Percentiles rank a stretch among this genome's conserved stretches.
Conservation (phyloP, 1,139 yeast species). For the Geotrichum bryndzae region DNA sequence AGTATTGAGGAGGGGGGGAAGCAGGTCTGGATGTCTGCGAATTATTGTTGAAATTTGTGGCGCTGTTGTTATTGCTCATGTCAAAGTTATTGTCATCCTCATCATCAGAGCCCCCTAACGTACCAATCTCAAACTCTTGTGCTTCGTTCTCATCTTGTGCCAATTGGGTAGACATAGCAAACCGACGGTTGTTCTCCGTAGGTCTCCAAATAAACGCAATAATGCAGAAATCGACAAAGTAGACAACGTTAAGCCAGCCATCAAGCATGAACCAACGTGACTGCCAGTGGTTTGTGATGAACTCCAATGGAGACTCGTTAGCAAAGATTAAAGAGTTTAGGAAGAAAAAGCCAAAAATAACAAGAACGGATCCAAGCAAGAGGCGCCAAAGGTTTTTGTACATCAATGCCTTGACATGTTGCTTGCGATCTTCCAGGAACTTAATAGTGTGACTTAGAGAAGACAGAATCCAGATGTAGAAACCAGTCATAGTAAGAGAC, state of each 20-base stretch:
- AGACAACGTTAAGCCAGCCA: slow-evolving; percentile 92
- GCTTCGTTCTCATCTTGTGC: slow-evolving; percentile 71
- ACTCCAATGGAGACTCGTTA: slow-evolving; percentile 67
- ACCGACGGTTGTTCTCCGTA: slow-evolving; percentile 87
- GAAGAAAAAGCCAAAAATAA: slow-evolving; percentile 58
- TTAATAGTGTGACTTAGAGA: slow-evolving; percentile 71
- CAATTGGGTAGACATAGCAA: slow-evolving; percentile 90
- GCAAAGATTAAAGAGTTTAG: slow-evolving; percentile 66
- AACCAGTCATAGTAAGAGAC: slow-evolving; percentile 59
- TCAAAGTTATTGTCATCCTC: slow-evolving; percentile 21
- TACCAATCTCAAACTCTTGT: slow-evolving; percentile 48
- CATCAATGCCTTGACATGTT: slow-evolving; percentile 82
- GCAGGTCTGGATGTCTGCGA: background rate
- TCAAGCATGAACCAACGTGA: slow-evolving; percentile 81
- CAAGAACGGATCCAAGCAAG: slow-evolving; percentile 58
- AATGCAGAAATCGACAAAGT: slow-evolving; percentile 74
- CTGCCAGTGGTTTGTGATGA: slow-evolving; percentile 88
- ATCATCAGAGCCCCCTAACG: slow-evolving; percentile 37
- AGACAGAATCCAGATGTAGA: slow-evolving; percentile 69
- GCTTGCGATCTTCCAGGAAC: slow-evolving; percentile 75
- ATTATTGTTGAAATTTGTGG: background rate
- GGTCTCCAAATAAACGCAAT: slow-evolving; percentile 96
- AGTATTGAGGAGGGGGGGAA: slow-evolving; percentile 18
- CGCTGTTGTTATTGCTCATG: background rate
- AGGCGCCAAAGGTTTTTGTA: slow-evolving; percentile 73